Evolutionary conservation across 257 asterid species (phyloP).

Genomic region (Petrea volubilis): DNA sequence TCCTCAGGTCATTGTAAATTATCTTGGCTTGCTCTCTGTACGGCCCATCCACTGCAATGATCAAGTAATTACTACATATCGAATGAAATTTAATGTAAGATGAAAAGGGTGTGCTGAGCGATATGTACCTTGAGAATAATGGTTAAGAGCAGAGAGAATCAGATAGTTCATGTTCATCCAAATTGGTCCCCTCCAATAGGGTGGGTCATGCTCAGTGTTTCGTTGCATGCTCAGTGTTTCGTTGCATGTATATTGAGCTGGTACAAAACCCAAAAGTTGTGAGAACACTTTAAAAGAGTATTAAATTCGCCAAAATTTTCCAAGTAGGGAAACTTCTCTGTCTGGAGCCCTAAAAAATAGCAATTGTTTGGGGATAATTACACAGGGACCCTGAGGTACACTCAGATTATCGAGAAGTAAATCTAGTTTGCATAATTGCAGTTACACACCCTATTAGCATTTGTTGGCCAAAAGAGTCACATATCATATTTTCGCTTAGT

Average conservation of each 20-base stretch:
- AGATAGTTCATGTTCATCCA: constrained; percentile 98
- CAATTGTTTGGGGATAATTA: neutral
- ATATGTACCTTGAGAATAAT: constrained; percentile 74
- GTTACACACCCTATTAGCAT: too few species aligned
- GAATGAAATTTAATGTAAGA: neutral
- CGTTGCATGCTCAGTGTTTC: too few species aligned
- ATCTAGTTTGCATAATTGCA: too few species aligned
- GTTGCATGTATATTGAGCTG: constrained; percentile 93
- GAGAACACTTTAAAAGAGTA: neutral
- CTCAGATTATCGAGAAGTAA: too few species aligned
- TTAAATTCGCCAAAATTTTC: neutral
- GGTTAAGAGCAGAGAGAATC: constrained; percentile 84
- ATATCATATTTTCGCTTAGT: neutral
- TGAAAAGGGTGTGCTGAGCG: neutral
- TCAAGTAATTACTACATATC: constrained; percentile 5
- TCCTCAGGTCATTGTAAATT: constrained; percentile 74
- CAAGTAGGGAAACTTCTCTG: neutral
- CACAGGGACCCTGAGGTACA: too few species aligned
- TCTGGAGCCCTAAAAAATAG: neutral
- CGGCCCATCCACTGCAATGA: constrained; percentile 77
- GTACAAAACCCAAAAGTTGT: constrained; percentile 14
- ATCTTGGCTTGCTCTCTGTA: constrained; percentile 66
- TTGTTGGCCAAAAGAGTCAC: neutral
- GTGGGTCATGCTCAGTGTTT: constrained; percentile 96
- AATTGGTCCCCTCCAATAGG: constrained; percentile 98